Evolutionary conservation across 306 rosid species (phyloP), one percentile per base, ranked within the genome.

Genomic region (Mimosa bimucronata): DNA sequence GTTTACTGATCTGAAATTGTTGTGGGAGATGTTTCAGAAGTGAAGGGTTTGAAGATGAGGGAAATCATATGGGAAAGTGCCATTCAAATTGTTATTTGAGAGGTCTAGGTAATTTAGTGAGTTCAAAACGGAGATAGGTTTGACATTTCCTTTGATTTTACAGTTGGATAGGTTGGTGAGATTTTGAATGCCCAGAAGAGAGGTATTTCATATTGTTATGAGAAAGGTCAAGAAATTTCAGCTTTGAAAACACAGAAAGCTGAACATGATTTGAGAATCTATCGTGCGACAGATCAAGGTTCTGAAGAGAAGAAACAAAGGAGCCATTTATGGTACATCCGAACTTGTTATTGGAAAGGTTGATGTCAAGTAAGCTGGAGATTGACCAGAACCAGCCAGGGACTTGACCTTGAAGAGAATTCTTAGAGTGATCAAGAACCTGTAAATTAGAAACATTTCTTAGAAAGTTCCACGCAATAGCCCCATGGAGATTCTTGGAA

Each of bases 51-150:
- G 42, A 3, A 90, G 82, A 11, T 80, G 89, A 66, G 97, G 97
- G 60, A 95, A 91, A 84, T 95, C 97, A 2, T 77, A 66, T 58
- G 98, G 98, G 78, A 95, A 92, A 81, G 3, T 34, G 19, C 98
- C 98, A 9, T 78, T 83, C 45, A 95, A 50, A 1, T 66, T 73
- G 85, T 95, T 95, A 29, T 83, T 85, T 12, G 98, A 92, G 26
- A 92, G 31, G 82, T 94, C 97, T 13, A 94, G 77, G 82, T 86
- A 82, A 26, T 81, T 83, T n/a, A 94, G 85, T 19, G 88, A 72
- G 31, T 45, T 81, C 44, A 94, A 69, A 79, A 79, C 79, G 48
- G 94, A 91, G 46, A 94, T 29, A 52, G 93, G 83, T 76, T 85
- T 91, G n/a, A 83, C 50, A 74, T 30, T 86, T 42, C 81, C 90